phyloP scores from a whole-genome alignment of 352 stramenopile species.

The Pythium vanterpoolii region DNA sequence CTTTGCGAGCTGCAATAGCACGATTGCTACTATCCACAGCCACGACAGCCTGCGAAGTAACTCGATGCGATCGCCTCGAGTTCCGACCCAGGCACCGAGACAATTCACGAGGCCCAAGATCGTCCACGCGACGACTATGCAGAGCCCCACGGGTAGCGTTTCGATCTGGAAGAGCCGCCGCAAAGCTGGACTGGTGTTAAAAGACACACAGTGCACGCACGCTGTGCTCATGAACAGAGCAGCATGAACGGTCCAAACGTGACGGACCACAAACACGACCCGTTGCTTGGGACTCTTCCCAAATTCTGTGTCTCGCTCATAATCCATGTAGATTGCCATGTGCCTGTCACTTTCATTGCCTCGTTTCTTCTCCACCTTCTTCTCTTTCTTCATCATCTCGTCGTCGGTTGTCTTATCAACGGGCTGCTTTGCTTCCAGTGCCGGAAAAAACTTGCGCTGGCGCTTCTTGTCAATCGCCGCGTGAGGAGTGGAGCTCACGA shows the following conservation, averaged over 20 bases:
- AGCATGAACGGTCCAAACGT: constrained; percentile 26
- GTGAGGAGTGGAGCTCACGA: not conserved
- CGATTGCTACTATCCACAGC: constrained; percentile 46
- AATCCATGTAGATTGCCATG: constrained; percentile 25
- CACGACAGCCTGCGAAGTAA: constrained; percentile 37
- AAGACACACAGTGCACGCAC: constrained; percentile 57
- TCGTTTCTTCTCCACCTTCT: constrained; percentile 1
- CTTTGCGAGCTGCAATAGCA: constrained; percentile 41
- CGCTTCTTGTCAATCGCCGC: constrained; percentile 4
- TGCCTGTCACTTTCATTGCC: not conserved
- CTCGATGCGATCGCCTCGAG: constrained; percentile 39
- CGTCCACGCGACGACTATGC: constrained; percentile 54
- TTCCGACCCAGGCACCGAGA: constrained; percentile 45
- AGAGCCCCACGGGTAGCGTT: constrained; percentile 43
- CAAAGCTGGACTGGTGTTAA: constrained; percentile 56
- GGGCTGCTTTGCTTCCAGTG: not conserved
- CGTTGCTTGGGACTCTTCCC: constrained; percentile 6
- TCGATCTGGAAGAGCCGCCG: constrained; percentile 48
- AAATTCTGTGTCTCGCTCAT: constrained; percentile 13
- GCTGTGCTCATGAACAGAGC: constrained; percentile 56
- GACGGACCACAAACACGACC: constrained; percentile 8
- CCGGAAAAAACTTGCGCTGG: not conserved
- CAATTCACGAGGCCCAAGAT: constrained; percentile 52
- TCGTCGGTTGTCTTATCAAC: not conserved
- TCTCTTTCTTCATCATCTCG: constrained; percentile 3